A percentile compares a stretch with the other conserved stretches of the same genome.
These are phyloP conservation scores for Decorospora gaudefroyi DNA, from an alignment of 2,329 filamentous ascomycete species.

Conservation along the genomic window DNA sequence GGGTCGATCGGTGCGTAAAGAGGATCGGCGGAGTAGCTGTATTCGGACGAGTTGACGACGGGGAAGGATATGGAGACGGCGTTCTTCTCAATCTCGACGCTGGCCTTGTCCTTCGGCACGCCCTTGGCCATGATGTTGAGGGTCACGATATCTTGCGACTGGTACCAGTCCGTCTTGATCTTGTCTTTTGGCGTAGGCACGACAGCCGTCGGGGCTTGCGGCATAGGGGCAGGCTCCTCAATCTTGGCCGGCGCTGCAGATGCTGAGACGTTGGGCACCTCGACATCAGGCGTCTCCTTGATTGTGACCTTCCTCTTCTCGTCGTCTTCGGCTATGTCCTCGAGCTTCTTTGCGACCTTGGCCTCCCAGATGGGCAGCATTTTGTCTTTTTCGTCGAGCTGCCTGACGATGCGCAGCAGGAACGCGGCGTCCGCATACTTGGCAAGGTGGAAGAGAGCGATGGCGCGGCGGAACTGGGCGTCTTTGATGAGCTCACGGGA, in stretches of 20 bases:
- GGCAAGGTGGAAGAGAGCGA: slow-evolving; percentile 71
- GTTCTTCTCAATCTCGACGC: slow-evolving; percentile 57
- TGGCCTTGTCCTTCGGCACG: slow-evolving; percentile 61
- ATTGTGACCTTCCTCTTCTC: slow-evolving; percentile 46
- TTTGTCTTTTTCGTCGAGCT: slow-evolving; percentile 58
- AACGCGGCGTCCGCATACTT: slow-evolving; percentile 75
- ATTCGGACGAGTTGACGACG: slow-evolving; percentile 57
- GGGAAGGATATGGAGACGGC: slow-evolving; percentile 64
- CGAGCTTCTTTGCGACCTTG: slow-evolving; percentile 60
- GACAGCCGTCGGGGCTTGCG: slow-evolving; percentile 35
- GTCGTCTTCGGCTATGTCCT: slow-evolving; percentile 56
- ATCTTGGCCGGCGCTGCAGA: slow-evolving; percentile 14
- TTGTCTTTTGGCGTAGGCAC: slow-evolving; percentile 58
- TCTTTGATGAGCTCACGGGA: slow-evolving; percentile 76
- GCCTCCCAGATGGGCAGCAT: slow-evolving; percentile 61
- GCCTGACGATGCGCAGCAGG: slow-evolving; percentile 65
- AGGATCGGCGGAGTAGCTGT: slow-evolving; percentile 66
- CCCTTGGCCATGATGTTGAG: slow-evolving; percentile 70
- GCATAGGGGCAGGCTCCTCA: slow-evolving; percentile 10
- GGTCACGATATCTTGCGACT: slow-evolving; percentile 63
- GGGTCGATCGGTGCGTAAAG: slow-evolving; percentile 69
- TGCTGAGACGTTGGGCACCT: slow-evolving; percentile 49
- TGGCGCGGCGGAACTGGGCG: slow-evolving; percentile 79
- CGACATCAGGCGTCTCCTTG: slow-evolving; percentile 59
- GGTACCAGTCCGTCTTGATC: slow-evolving; percentile 71